Evolutionary conservation across 495 filamentous ascomycete genomes (phyloP), one percentile per base, ranked within the genome.

Genomic region (Aspergillus egyptiacus): DNA sequence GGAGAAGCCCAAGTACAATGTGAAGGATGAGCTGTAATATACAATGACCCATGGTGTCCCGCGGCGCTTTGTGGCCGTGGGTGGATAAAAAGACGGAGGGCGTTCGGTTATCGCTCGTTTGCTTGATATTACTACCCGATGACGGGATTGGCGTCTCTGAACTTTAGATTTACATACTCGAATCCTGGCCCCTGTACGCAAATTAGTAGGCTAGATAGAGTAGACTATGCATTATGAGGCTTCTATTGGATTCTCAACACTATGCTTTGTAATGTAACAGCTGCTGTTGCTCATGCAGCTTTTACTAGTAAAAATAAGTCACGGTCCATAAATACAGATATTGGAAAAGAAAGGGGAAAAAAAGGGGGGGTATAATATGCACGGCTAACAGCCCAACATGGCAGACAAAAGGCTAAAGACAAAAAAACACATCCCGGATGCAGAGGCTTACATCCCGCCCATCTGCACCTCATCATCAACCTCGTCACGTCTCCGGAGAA

Each of bases 21-120:
- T 49, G 5, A 73, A 73, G 54, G 71, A 75, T 56, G 71, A 75
- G 58, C 56, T 75, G 54, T 75, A 59, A 62, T 53, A n/a, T n/a
- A n/a, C n/a, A n/a, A n/a, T n/a, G n/a, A n/a, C n/a, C n/a, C n/a
- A n/a, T n/a, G n/a, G n/a, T n/a, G n/a, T n/a, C n/a, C n/a, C n/a
- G n/a, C n/a, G n/a, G n/a, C n/a, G n/a, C n/a, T n/a, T n/a, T n/a
- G n/a, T n/a, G n/a, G n/a, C n/a, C n/a, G n/a, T n/a, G n/a, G n/a
- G n/a, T n/a, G n/a, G n/a, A n/a, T n/a, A 34, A 34, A 34, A 34
- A 40, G 13, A 14, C 8, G 2, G 28, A 3, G 3, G 36, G 36
- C 36, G 20, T 39, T 39, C 14, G 36, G 36, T 15, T 37, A 22
- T 7, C 17, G 15, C 5, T 9, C 8, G 1, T 5, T 17, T 6